Percentiles rank a stretch among this genome's conserved stretches.
Conservation (phyloP, 2,329 filamentous ascomycete genomes). For the Colletotrichum gigasporum region DNA sequence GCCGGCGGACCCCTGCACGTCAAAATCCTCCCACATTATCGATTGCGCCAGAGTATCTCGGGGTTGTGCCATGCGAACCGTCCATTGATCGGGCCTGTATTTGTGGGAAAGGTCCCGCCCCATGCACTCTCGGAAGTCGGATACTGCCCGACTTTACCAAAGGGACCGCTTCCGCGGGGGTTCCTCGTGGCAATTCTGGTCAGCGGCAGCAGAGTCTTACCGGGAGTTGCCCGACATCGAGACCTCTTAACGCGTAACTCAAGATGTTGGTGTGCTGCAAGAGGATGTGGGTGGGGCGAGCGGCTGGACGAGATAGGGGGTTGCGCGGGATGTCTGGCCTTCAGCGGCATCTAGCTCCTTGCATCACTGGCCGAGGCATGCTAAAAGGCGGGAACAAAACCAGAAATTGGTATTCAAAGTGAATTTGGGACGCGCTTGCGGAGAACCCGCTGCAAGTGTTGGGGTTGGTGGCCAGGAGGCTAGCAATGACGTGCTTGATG, state of each 20-base stretch:
- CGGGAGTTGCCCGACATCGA: conserved; percentile 22
- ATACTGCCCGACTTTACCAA: background rate
- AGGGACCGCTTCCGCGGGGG: background rate
- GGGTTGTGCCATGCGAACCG: conserved; percentile 17
- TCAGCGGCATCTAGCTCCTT: background rate
- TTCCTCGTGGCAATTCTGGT: background rate
- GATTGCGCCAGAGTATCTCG: conserved; percentile 22
- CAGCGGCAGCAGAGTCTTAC: background rate
- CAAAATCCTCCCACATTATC: background rate
- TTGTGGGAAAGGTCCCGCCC: conserved; percentile 4
- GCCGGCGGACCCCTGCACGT: background rate
- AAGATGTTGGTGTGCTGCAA: background rate
- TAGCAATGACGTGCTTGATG: conserved; percentile 21
- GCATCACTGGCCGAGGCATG: background rate
- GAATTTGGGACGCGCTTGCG: background rate
- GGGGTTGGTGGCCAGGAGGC: background rate
- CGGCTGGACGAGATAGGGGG: background rate
- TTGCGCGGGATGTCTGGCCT: background rate
- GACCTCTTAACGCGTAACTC: background rate
- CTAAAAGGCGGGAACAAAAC: background rate
- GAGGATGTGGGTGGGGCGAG: background rate
- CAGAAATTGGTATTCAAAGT: background rate
- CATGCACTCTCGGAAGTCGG: conserved; percentile 12
- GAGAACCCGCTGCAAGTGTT: conserved; percentile 5
- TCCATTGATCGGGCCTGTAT: background rate